Conservation (phyloP, 2,329 filamentous ascomycete species). For the Pseudogymnoascus sp. region DNA sequence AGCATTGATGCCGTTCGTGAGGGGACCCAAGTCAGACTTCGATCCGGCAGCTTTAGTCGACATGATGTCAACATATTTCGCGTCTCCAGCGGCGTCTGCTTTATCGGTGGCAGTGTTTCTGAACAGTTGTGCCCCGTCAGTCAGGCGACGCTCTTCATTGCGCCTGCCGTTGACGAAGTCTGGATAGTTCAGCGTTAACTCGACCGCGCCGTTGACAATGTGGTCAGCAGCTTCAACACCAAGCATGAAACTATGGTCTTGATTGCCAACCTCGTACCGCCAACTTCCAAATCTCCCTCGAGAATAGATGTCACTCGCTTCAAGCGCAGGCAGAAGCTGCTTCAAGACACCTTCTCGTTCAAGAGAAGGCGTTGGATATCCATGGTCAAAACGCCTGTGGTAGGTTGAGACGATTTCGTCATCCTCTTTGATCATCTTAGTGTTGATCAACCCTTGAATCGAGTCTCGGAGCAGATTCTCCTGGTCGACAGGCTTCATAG, state of each 20-base stretch:
- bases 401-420: slow-evolving; percentile 98
- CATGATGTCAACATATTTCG: slow-evolving; percentile 25
- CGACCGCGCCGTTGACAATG: slow-evolving; percentile 63
- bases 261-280: slow-evolving; percentile 85
- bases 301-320: slow-evolving; percentile 85
- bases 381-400: slow-evolving; percentile 95
- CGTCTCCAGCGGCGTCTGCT: slow-evolving; percentile 26
- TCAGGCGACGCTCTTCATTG: slow-evolving; percentile 31
- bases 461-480: slow-evolving; percentile 79
- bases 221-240: slow-evolving; percentile 68
- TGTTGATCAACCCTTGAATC: slow-evolving; percentile 96
- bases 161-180: slow-evolving; percentile 59
- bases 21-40: background rate
- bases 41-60: background rate
- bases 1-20: slow-evolving; percentile 5
- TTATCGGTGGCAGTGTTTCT: slow-evolving; percentile 22
- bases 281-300: slow-evolving; percentile 96
- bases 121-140: slow-evolving; percentile 29
- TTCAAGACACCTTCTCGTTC: slow-evolving; percentile 94
- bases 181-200: slow-evolving; percentile 70
- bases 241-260: slow-evolving; percentile 71
- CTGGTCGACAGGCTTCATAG: slow-evolving; percentile 86
- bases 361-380: slow-evolving; percentile 89
- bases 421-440: slow-evolving; percentile 81
- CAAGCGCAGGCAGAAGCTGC: slow-evolving; percentile 84